Evolutionary conservation across 345 rosid species (phyloP), one percentile per base, ranked within the genome.

Genomic region (Raphanus sativus): DNA sequence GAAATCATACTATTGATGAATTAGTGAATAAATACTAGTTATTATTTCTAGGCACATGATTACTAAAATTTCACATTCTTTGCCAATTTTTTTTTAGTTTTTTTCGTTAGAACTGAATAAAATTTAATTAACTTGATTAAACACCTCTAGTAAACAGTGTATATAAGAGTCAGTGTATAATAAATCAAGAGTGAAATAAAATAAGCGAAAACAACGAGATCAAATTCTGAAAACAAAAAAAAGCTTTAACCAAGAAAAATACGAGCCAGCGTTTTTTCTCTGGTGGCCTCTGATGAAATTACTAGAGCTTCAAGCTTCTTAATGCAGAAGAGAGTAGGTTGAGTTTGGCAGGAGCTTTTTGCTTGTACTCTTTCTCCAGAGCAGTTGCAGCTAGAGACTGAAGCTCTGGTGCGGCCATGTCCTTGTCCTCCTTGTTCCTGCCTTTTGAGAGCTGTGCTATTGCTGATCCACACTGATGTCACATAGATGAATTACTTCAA

Each of bases 361-460:
- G 87, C 85, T 88, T 93, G 90, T 91, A 95, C 75, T 89, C 96
- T 71, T 89, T 90, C 87, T 93, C 94, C 83, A 93, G 65, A 34
- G 97, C 94, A 30, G 86, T 69, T 38, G 77, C 85, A 4, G 91
- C 94, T 50, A 92, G 83, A 25, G 91, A 85, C 30, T 86, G 94
- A 68, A 95, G 85, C 82, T 92, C 96, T 0, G 87, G 86, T 61
- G 90, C 82, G 15, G 67, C 56, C 32, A 56, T 64, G 74, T 91
- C 94, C 65, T 81, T 91, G 74, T 92, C 98, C 56, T 95, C 98
- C 85, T 87, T 95, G 87, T 83, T 87, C 81, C 86, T 81, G 34
- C 97, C 97, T 77, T 83, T 92, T 3, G 98, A 74, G 48, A 89
- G 81, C 77, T 92, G 99, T 26, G 91, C 81, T 1, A 89, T 89